phyloP scores from a whole-genome alignment of 2,329 filamentous ascomycete species.

The Fusarium mundagurra region DNA sequence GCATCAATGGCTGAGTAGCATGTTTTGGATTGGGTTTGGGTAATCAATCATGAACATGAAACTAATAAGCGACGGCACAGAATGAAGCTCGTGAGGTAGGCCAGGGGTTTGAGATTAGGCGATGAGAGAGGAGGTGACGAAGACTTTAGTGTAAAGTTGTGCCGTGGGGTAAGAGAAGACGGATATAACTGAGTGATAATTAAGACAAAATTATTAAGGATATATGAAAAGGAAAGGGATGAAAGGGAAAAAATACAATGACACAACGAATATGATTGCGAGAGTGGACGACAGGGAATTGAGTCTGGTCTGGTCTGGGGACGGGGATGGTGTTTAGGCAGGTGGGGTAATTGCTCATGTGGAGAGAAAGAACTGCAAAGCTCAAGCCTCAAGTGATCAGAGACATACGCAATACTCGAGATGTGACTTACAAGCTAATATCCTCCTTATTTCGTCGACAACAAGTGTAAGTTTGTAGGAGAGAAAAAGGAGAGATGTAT shows the following conservation, averaged over 20 bases:
- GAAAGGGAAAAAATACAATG: not conserved
- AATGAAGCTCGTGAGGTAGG: not conserved
- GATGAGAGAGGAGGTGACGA: not conserved
- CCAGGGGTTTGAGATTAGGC: slow-evolving; percentile 2
- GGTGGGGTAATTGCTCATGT: slow-evolving; percentile 32
- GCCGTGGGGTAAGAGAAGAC: not conserved
- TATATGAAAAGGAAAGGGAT: not conserved
- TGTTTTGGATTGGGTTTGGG: slow-evolving; percentile 25
- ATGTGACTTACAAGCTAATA: not conserved
- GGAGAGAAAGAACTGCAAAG: slow-evolving; percentile 31
- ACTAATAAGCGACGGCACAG: slow-evolving; percentile 15
- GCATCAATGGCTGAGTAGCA: slow-evolving; percentile 34
- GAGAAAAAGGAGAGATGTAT: not conserved
- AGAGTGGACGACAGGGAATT: slow-evolving; percentile 19
- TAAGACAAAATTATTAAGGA: not conserved
- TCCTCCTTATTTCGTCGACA: not conserved
- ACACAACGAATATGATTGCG: slow-evolving; percentile 7
- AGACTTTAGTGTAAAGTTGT: not conserved
- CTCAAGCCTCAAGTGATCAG: slow-evolving; percentile 35
- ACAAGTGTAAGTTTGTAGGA: not conserved
- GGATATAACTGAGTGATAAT: not conserved
- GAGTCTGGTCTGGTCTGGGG: slow-evolving; percentile 17
- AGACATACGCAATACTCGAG: not conserved
- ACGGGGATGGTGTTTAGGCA: slow-evolving; percentile 30
- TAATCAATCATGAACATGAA: slow-evolving; percentile 35